phyloP scores from a whole-genome alignment of 345 rosid species.

The Firmiana major region DNA sequence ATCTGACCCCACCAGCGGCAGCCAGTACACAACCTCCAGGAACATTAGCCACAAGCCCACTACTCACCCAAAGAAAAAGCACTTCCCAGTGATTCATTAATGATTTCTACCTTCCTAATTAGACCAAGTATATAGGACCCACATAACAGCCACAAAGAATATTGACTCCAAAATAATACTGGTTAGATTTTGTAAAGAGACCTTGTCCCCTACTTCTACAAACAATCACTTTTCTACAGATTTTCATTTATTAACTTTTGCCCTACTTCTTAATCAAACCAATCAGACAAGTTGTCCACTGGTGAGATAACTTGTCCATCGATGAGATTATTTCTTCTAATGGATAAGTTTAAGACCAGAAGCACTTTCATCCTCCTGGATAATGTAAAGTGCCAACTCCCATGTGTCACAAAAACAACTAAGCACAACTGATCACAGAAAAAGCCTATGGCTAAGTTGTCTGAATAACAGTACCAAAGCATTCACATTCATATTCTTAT shows the following conservation, averaged over 20 bases:
- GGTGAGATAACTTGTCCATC: slow-evolving; percentile 6
- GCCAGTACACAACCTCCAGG: slow-evolving; percentile 3
- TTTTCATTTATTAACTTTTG: background rate
- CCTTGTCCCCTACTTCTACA: slow-evolving; percentile 20
- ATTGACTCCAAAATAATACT: slow-evolving; percentile 12
- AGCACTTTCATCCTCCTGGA: slow-evolving; percentile 6
- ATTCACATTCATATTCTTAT: background rate
- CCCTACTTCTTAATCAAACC: slow-evolving; percentile 25
- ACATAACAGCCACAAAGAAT: slow-evolving; percentile 8
- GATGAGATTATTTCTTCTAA: slow-evolving; percentile 13
- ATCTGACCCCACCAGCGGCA: slow-evolving; percentile 32
- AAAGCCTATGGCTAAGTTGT: background rate
- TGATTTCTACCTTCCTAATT: slow-evolving; percentile 23
- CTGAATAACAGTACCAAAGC: background rate
- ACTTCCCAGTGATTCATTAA: slow-evolving; percentile 27
- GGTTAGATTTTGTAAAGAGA: slow-evolving; percentile 5
- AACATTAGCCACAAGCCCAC: slow-evolving; percentile 8
- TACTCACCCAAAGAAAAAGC: slow-evolving; percentile 19
- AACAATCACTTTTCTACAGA: background rate
- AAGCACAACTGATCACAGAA: background rate
- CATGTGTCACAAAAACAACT: slow-evolving; percentile 6
- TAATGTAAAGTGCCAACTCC: background rate
- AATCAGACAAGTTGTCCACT: background rate
- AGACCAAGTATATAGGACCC: slow-evolving; percentile 16
- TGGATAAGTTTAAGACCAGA: slow-evolving; percentile 18